phyloP scores from a whole-genome alignment of 2,329 filamentous ascomycete species.

The Fusarium avenaceum region DNA sequence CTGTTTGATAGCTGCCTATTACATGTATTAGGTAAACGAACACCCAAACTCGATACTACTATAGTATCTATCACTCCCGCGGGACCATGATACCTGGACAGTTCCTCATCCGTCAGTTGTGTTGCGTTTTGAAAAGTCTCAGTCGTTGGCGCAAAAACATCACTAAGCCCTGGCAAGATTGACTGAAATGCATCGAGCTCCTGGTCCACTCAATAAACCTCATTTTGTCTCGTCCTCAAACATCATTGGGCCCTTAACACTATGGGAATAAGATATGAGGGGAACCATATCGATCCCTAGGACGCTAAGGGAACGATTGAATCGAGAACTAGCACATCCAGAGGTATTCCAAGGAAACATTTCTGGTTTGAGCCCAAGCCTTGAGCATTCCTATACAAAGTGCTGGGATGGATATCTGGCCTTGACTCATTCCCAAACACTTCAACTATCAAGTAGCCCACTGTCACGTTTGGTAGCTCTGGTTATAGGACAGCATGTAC shows the following conservation, averaged over 20 bases:
- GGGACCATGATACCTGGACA: not conserved
- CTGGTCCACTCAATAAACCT: constrained; percentile 24
- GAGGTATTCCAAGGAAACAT: constrained; percentile 32
- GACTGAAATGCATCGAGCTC: constrained; percentile 34
- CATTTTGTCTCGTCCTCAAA: constrained; percentile 38
- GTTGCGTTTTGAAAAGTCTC: constrained; percentile 27
- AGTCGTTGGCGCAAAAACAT: constrained; percentile 20
- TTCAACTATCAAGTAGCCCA: not conserved
- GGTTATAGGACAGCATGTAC: no score
- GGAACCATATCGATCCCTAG: not conserved
- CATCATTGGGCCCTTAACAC: constrained; percentile 16
- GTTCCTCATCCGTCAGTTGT: not conserved
- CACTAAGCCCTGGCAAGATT: constrained; percentile 1
- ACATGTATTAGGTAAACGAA: constrained; percentile 14
- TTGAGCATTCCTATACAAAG: constrained; percentile 18
- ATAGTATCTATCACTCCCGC: not conserved
- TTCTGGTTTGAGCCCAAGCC: constrained; percentile 17
- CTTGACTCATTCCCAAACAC: not conserved
- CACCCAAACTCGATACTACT: not conserved
- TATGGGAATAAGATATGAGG: constrained; percentile 1
- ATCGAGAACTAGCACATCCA: constrained; percentile 3
- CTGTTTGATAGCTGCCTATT: constrained; percentile 17
- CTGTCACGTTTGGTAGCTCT: not conserved
- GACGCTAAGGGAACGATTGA: not conserved
- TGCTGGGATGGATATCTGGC: not conserved